Evolutionary conservation across 2,329 filamentous ascomycete genomes (phyloP), one percentile per base, ranked within the genome.

Genomic region (Trichoderma gracile): DNA sequence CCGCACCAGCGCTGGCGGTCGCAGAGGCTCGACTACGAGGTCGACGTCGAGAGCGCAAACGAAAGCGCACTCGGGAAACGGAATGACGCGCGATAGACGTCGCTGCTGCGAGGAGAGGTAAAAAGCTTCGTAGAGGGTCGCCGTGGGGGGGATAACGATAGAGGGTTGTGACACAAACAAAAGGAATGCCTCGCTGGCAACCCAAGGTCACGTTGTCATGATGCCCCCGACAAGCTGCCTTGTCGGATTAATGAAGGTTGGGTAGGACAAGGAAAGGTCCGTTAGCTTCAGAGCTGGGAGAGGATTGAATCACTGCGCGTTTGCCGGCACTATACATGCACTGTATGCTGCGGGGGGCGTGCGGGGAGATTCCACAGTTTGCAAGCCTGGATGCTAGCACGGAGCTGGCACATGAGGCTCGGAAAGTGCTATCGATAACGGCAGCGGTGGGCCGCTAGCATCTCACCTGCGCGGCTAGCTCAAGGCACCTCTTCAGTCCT

Each of bases 201-300:
- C 60, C 64, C 45, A 64, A 47, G 33, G 42, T 66, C 53, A 66
- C 33, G 60, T 58, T 64, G 54, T 46, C 64, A 66, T 64, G 64
- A 54, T 63, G 64, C 47, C 60, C 49, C 62, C 46, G 54, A 64
- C 53, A 53, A 55, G 57, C 21, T 50, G 52, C 19, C n/a, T 58
- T 64, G 64, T 42, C 19, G 54, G 54, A 64, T 23, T 33, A 46
- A 55, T 53, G 49, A 56, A 54, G 57, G 38, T 56, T 55, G 49
- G 57, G 64, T 56, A 56, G 57, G 21, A 62, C 64, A 62, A 43
- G 43, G 47, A 62, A 60, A 56, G 46, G 58, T 17, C 40, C 23
- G 38, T 57, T 55, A 65, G 56, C 64, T 49, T 45, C 49, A 46
- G 12, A 45, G 56, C 58, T 54, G 19, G 30, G 33, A 45, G 56